These are phyloP conservation scores for Candida freyschussii DNA, from an alignment of 1,139 yeast species.

Conservation along the genomic window DNA sequence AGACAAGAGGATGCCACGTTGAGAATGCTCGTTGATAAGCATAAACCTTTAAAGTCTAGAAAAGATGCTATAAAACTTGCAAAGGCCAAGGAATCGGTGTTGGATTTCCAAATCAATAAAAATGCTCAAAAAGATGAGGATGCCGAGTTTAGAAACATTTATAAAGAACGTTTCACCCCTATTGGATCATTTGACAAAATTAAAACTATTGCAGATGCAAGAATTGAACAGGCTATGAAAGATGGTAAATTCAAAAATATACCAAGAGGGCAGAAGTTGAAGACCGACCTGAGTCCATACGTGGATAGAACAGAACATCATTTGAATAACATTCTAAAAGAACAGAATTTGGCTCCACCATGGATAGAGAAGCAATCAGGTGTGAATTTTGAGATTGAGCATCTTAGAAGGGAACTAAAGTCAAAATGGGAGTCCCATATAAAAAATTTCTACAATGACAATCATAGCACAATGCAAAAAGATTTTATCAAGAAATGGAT, in stretches of 20 bases:
- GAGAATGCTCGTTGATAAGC: slow-evolving; percentile 62
- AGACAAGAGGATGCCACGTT: slow-evolving; percentile 43
- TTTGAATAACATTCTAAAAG: slow-evolving; percentile 63
- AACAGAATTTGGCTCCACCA: slow-evolving; percentile 79
- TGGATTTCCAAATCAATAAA: slow-evolving; percentile 57
- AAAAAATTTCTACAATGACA: slow-evolving; percentile 14
- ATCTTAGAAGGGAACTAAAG: slow-evolving; percentile 43
- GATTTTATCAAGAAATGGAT: slow-evolving; percentile 16
- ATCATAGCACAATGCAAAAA: slow-evolving; percentile 15
- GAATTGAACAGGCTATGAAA: slow-evolving; percentile 68
- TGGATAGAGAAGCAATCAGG: slow-evolving; percentile 81
- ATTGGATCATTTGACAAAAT: slow-evolving; percentile 44
- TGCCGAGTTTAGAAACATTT: slow-evolving; percentile 56
- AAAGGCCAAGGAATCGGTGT: slow-evolving; percentile 57
- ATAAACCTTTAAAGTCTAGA: slow-evolving; percentile 39
- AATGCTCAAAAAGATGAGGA: slow-evolving; percentile 30
- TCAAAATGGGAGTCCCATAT: slow-evolving; percentile 34
- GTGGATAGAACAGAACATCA: slow-evolving; percentile 62
- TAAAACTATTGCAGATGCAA: slow-evolving; percentile 64
- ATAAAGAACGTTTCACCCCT: slow-evolving; percentile 54
- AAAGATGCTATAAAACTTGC: slow-evolving; percentile 35
- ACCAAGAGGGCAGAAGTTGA: slow-evolving; percentile 61
- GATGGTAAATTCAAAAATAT: slow-evolving; percentile 66
- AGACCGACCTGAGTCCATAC: slow-evolving; percentile 39
- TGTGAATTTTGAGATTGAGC: slow-evolving; percentile 42